Conservation (phyloP, 192 early-diverging fungal genomes). For the Geranomyces michiganensis region DNA sequence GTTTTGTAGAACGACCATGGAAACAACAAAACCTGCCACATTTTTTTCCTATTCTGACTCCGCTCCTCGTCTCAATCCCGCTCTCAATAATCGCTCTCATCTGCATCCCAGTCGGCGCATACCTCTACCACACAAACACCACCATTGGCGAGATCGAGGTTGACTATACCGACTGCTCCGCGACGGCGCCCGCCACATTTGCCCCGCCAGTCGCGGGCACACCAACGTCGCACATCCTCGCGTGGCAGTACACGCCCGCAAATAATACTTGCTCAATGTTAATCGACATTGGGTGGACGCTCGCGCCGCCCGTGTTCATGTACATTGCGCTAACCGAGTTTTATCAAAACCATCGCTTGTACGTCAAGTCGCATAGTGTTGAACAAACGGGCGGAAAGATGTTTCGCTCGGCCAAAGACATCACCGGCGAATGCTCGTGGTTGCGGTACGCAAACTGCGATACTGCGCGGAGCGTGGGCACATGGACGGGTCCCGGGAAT, state of each 20-base stretch:
- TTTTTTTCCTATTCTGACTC: constrained; percentile 30
- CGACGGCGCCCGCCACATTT: constrained; percentile 8
- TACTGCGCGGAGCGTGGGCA: constrained; percentile 3
- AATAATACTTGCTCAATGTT: constrained; percentile 68
- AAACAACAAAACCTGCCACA: constrained; percentile 26
- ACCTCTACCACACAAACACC: constrained; percentile 17
- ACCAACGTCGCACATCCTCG: constrained; percentile 33
- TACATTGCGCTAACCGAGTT: constrained; percentile 98
- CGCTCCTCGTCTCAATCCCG: constrained; percentile 13
- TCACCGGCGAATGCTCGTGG: constrained; percentile 27
- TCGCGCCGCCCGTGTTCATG: constrained; percentile 82
- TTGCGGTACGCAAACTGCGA: constrained; percentile 31
- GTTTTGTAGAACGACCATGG: constrained; percentile 21
- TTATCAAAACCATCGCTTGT: constrained; percentile 98
- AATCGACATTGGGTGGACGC: constrained; percentile 61
- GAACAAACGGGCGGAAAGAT: constrained; percentile 78
- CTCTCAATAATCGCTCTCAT: constrained; percentile 25
- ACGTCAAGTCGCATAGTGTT: constrained; percentile 86
- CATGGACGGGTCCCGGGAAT: constrained; percentile 16
- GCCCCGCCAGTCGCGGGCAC: background rate
- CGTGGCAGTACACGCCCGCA: constrained; percentile 55
- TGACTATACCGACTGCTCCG: constrained; percentile 89
- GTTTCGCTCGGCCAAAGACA: constrained; percentile 10
- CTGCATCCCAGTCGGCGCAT: constrained; percentile 32
- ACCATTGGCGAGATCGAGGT: constrained; percentile 72